Base-by-base conservation (phyloP, 2,329 filamentous ascomycete genomes). In the Harringtonia aguacate region DNA sequence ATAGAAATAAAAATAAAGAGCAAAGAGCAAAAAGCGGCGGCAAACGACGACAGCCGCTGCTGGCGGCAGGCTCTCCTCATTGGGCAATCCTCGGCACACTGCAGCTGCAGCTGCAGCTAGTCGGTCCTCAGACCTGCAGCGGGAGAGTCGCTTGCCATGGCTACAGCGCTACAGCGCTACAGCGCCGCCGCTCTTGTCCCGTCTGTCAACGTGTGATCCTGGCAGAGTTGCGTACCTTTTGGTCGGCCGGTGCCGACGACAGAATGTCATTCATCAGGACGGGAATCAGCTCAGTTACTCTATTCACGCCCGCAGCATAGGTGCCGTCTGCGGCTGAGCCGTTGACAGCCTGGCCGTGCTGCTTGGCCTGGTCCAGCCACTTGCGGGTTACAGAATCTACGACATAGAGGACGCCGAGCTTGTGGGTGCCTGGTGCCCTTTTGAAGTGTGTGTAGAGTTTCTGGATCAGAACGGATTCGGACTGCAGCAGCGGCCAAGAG, bases 311-410 rank as follows among this genome's bases (percentile, higher is more conserved):
- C 56, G 89, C 89, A 61, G 88, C 87, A 73, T 83, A 95, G 44
- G 89, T 95, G 61, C 92, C 92, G 68, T 94, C 86, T 53, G 82
- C 79, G 53, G 89, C 87, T 64, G 79, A 75, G 64, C 77, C 81
- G 67, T 84, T 85, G 65, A 88, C 78, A 59, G 83, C 68, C 62
- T 97, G 89, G 58, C 85, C 86, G 54, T 84, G 77, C 59, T 81
- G 77, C 68, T 89, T 92, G 59, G 92, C 90, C 67, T 88, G 85
- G 65, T 97, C 90, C 72, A 95, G 81, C 90, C 92, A 98, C 72
- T 94, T 90, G 68, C 92, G 87, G 65, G 89, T 90, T 77, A 98
- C 89, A 73, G 90, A 95, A 76, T 98, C 92, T 89, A 98, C 86
- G 69, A 97, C 89, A 81, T 98, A 98, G 69, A 98, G 82, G 61